Evolutionary conservation across 768 basidiomycete genomes (phyloP), one percentile per base, ranked within the genome.

Genomic region (Lactarius sp.): DNA sequence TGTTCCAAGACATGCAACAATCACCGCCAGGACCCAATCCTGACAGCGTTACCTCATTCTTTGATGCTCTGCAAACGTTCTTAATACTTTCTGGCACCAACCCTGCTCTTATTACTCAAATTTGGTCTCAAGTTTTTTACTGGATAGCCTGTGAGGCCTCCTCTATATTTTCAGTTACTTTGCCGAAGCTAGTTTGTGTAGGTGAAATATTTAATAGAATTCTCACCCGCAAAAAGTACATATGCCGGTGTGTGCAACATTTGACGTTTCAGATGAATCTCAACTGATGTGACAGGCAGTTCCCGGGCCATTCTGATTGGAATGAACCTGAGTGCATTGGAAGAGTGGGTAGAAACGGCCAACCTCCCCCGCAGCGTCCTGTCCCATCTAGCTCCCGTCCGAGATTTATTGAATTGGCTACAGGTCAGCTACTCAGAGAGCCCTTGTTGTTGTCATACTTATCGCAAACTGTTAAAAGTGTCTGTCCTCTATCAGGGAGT

Each of bases 71-170:
- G 5, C 87, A 98, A 61, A 85, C 89, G 13, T 76, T 98, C 37
- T 79, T 99, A 16, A 83, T 85, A 22, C 77, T 94, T 44, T 92
- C 95, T 52, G 90, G 94, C 61, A 84, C 98, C 68, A 98, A 98
- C 71, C 93, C 97, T 14, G 86, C 83, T 8, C 78, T 98, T 18
- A 86, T 86, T 56, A 86, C 88, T 6, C 97, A 99, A 73, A 80
- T 95, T 55, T 96, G 94, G 86, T 95, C 94, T 1, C 97, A 99
- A 75, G 85, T 97, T n/a, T 88, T 97, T 79, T 98, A 95, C 73
- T 99, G 97, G 97, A 88, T 94, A 59, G 88, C 94, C 27, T 92
- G 94, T 91, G 79, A 79, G 86, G 73, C 72, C n/a, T 69, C 77
- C 36, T 66, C 76, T 16, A 70, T 70, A 13, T 59, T 34, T 62